phyloP scores from a whole-genome alignment of 2,329 filamentous ascomycete genomes.

The Botrytis fragariae region DNA sequence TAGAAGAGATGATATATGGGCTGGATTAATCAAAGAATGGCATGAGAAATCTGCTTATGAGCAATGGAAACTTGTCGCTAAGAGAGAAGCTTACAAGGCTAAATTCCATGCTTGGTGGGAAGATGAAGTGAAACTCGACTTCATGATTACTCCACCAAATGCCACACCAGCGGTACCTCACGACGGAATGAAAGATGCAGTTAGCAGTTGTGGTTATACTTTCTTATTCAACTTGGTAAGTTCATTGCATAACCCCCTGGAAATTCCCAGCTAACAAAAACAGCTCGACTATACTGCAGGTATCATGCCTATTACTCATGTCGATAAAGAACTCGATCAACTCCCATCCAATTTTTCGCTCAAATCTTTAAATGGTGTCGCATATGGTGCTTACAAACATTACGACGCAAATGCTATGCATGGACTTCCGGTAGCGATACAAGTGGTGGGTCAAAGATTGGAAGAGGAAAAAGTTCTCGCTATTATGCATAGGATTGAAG shows the following conservation, averaged over 20 bases:
- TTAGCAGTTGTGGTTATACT: constrained; percentile 87
- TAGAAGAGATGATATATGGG: constrained; percentile 72
- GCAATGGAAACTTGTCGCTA: constrained; percentile 77
- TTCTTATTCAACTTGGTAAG: constrained; percentile 86
- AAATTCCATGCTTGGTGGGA: constrained; percentile 88
- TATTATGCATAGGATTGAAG: constrained; percentile 57
- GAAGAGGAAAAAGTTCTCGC: constrained; percentile 40
- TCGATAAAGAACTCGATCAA: constrained; percentile 67
- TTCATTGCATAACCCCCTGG: constrained; percentile 23
- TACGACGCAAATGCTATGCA: constrained; percentile 84
- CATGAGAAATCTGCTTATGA: constrained; percentile 70
- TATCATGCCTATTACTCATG: constrained; percentile 80
- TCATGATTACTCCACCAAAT: constrained; percentile 81
- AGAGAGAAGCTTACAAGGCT: constrained; percentile 73
- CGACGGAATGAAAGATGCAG: constrained; percentile 78
- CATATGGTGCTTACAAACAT: constrained; percentile 77
- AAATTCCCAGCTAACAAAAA: neutral
- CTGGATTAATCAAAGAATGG: constrained; percentile 71
- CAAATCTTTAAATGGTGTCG: constrained; percentile 71
- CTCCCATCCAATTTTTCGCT: constrained; percentile 61
- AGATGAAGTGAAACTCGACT: constrained; percentile 66
- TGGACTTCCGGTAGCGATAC: constrained; percentile 78
- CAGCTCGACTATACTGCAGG: constrained; percentile 83
- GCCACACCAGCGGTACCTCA: constrained; percentile 88
- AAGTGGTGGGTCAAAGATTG: constrained; percentile 37